Base-by-base conservation (phyloP, 257 asterid genomes). In the Catharanthus roseus region DNA sequence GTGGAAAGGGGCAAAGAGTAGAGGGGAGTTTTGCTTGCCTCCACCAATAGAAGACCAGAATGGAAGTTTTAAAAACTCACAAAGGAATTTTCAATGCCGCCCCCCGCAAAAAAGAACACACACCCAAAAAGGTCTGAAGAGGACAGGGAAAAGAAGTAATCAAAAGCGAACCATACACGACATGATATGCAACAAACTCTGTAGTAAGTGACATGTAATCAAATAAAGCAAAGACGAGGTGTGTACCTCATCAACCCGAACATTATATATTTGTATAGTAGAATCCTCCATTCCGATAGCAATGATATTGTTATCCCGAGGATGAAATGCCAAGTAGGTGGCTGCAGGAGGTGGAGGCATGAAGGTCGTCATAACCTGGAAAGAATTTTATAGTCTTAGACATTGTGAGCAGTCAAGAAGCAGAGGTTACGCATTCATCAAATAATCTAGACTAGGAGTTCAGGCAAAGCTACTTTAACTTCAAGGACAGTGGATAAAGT, bases 301-400 rank as follows among this genome's bases (percentile, higher is more conserved):
- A 69, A 92, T 88, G 53, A 90, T 85, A 78, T 92, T 90, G 86
- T 92, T 90, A 74, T 92, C 98, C 72, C 87, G 97, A 50, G 98
- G 98, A 83, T 92, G 98, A 74, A 92, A 90, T 18, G 97, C 98
- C 77, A 93, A 82, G 76, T 81, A 93, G 26, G 98, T 88, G 68
- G 98, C 96, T 63, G 96, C 96, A n/a, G 97, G 98, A 68, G 98
- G 97, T 1, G 98, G 97, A 23, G 96, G 90, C 97, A 93, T 93
- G 87, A 93, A 93, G 58, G 98, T 93, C n/a, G 96, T 93, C 98
- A 90, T 93, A 72, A 86, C 96, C 98, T 93, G 81, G 75, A 74
- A 26, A 84, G 72, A 68, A 47, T 44, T n/a, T 42, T 53, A 73
- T 33, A 58, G 41, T 70, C 31, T 78, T 6, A 78, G 80, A 68